A percentile compares a stretch with the other conserved stretches of the same genome.
These are phyloP conservation scores for Nakazawaea populi DNA, from an alignment of 805 yeast species.

Conservation along the genomic window DNA sequence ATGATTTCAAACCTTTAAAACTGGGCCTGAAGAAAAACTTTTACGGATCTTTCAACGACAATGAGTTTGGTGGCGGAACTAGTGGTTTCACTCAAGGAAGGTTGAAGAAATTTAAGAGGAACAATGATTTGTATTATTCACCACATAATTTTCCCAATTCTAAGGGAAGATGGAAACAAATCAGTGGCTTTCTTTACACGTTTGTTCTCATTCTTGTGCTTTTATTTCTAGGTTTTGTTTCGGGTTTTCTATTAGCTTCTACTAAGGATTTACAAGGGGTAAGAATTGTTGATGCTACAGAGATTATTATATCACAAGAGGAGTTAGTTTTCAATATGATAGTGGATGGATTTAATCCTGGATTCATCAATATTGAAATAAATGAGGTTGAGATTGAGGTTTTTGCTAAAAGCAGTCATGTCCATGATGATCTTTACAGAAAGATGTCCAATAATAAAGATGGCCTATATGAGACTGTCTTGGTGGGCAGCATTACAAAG, in stretches of 20 bases:
- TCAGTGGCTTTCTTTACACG: conserved; percentile 34
- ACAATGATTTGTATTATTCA: conserved; percentile 23
- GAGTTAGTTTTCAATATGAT: conserved; percentile 77
- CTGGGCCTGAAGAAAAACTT: conserved; percentile 19
- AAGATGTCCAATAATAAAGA: conserved; percentile 14
- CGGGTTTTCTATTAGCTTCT: conserved; percentile 83
- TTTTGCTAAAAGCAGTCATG: conserved; percentile 67
- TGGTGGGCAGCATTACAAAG: conserved; percentile 61
- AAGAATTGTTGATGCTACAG: conserved; percentile 53
- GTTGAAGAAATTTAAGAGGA: conserved; percentile 9
- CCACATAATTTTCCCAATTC: conserved; percentile 32
- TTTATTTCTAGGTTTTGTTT: conserved; percentile 66
- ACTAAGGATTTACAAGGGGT: conserved; percentile 76
- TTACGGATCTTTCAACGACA: conserved; percentile 13
- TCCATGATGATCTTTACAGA: conserved; percentile 16
- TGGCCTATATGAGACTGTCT: conserved; percentile 51
- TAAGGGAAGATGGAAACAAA: conserved; percentile 22
- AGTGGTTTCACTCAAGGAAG: conserved; percentile 13
- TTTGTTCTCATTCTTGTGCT: conserved; percentile 40
- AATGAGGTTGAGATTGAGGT: conserved; percentile 71
- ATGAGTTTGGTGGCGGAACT: conserved; percentile 8
- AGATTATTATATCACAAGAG: conserved; percentile 74
- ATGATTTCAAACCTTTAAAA: conserved; percentile 19
- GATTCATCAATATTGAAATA: conserved; percentile 63
- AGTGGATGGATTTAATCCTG: conserved; percentile 82